Conservation (phyloP, 345 rosid genomes). For the Erucastrum elatum region DNA sequence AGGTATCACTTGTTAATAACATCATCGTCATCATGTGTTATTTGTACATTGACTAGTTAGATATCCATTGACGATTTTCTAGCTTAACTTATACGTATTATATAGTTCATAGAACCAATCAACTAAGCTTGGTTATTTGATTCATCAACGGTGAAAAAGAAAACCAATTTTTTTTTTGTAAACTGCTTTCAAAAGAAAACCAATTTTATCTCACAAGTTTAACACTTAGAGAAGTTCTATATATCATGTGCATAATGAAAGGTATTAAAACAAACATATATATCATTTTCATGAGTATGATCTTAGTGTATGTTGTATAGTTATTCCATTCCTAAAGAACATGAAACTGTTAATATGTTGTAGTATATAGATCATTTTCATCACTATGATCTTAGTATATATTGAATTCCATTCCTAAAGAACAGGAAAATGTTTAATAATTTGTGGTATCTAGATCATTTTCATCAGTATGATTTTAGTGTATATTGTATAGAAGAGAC, state of each 20-base stretch:
- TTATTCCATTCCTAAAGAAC: neutral
- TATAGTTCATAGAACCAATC: conserved; percentile 9
- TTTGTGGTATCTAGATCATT: too few species aligned
- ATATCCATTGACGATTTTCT: neutral
- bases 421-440: too few species aligned
- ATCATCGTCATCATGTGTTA: neutral
- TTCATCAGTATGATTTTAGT: too few species aligned
- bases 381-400: too few species aligned
- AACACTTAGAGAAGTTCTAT: neutral
- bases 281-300: neutral
- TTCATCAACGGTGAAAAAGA: neutral
- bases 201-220: neutral
- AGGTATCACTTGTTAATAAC: conserved; percentile 24
- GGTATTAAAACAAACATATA: neutral
- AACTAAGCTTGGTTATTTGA: neutral
- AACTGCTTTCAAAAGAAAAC: neutral
- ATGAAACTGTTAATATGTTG: neutral
- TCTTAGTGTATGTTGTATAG: neutral
- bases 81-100: neutral
- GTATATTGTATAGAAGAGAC: conserved; percentile 3
- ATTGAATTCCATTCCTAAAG: too few species aligned
- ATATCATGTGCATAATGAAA: neutral
- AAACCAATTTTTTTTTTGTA: neutral
- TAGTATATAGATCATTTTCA: neutral
- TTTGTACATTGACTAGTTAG: neutral